phyloP scores from a whole-genome alignment of 768 basidiomycete species.

The Termitomyces sp. region DNA sequence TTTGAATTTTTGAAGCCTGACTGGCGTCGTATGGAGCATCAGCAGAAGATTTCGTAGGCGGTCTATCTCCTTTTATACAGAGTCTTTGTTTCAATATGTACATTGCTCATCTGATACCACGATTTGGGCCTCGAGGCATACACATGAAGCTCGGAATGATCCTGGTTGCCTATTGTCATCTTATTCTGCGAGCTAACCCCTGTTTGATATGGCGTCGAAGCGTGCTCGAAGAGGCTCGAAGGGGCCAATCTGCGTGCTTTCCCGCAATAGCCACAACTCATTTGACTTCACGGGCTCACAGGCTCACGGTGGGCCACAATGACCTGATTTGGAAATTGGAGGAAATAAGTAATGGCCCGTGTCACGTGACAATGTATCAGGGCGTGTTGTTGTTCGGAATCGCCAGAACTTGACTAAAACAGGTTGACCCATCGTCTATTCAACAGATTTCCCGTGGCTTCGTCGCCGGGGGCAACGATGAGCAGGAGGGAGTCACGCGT shows the following conservation, averaged over 20 bases:
- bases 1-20: background rate
- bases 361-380: slow-evolving; percentile 23
- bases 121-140: slow-evolving; percentile 9
- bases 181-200: slow-evolving; percentile 1
- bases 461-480: slow-evolving; percentile 35
- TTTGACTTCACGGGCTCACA: background rate
- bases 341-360: background rate
- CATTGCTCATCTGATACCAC: slow-evolving; percentile 7
- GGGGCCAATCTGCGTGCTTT: slow-evolving; percentile 1
- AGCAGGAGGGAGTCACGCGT: slow-evolving; percentile 60
- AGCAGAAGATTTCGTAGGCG: background rate
- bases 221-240: slow-evolving; percentile 1
- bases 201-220: slow-evolving; percentile 6
- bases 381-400: slow-evolving; percentile 14
- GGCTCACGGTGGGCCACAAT: slow-evolving; percentile 9
- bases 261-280: background rate
- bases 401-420: slow-evolving; percentile 13
- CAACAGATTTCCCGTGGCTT: slow-evolving; percentile 14
- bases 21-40: background rate
- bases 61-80: background rate
- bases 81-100: background rate
- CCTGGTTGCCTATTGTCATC: slow-evolving; percentile 2
- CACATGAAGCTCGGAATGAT: slow-evolving; percentile 3
- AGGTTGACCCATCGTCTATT: slow-evolving; percentile 12
- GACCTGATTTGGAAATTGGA: slow-evolving; percentile 9